Percentiles rank a stretch among this genome's conserved stretches.
Conservation (phyloP, 495 filamentous ascomycete genomes). For the Penicillium lividum region DNA sequence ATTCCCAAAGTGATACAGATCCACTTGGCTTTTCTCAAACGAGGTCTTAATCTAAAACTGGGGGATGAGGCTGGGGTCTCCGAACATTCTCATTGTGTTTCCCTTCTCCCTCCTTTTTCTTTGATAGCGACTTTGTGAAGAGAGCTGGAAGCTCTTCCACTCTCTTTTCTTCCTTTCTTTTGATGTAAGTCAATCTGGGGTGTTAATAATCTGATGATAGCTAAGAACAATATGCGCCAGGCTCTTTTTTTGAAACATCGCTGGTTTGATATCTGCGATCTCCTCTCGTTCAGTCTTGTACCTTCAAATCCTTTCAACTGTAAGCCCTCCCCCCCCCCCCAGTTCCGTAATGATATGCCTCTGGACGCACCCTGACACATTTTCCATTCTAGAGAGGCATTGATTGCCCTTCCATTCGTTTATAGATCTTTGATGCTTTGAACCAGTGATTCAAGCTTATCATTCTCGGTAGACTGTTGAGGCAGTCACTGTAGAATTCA, state of each 20-base stretch:
- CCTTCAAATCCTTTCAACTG: conserved; percentile 9
- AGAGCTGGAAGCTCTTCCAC: conserved; percentile 30
- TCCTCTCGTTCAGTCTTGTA: conserved; percentile 19
- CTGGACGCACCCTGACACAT: conserved; percentile 1
- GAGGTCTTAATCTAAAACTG: conserved; percentile 8
- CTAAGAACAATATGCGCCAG: not conserved
- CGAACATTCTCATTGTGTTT: not conserved
- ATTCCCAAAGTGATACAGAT: too few species aligned
- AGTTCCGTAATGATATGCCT: not conserved
- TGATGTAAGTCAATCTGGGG: not conserved
- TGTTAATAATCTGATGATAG: not conserved
- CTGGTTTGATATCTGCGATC: conserved; percentile 33
- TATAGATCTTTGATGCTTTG: conserved; percentile 18
- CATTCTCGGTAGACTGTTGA: conserved; percentile 1
- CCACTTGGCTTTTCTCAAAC: not conserved
- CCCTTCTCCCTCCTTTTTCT: conserved; percentile 17
- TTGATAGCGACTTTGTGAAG: conserved; percentile 13
- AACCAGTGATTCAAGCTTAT: conserved; percentile 15
- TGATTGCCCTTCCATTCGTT: conserved; percentile 41
- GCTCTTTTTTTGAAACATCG: conserved; percentile 21
- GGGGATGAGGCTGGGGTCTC: not conserved
- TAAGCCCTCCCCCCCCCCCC: conserved; percentile 13
- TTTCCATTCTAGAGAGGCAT: conserved; percentile 32
- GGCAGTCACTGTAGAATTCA: not conserved
- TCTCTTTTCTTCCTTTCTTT: conserved; percentile 2